phyloP scores from a whole-genome alignment of 75 land plant genomes.

The Picea sitchensis region DNA sequence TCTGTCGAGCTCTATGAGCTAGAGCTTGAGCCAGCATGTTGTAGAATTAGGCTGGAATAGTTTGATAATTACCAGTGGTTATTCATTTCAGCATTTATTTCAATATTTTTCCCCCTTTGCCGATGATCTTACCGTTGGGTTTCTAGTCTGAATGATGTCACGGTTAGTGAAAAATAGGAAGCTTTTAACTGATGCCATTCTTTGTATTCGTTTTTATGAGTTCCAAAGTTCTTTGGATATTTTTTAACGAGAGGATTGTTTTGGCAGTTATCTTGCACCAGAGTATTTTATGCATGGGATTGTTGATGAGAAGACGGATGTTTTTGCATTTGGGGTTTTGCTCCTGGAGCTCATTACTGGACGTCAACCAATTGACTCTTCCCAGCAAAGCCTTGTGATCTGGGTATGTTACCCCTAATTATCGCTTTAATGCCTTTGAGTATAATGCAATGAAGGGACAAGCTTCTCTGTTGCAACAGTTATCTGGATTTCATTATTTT shows the following conservation, averaged over 20 bases:
- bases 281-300: slow-evolving; percentile 73
- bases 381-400: slow-evolving; percentile 45
- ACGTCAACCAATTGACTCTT: slow-evolving; percentile 44
- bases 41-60: background rate
- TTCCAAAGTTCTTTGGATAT: background rate
- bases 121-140: background rate
- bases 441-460: background rate
- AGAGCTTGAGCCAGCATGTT: no score
- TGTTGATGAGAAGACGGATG: slow-evolving; percentile 69
- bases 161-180: background rate
- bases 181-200: background rate
- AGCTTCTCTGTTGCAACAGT: background rate
- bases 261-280: slow-evolving; percentile 60
- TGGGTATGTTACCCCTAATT: slow-evolving; percentile 33
- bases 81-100: background rate
- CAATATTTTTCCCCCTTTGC: background rate
- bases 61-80: background rate
- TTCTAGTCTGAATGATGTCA: background rate
- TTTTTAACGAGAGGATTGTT: slow-evolving; percentile 1
- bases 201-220: background rate
- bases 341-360: slow-evolving; percentile 63
- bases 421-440: background rate
- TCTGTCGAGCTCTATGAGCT: background rate
- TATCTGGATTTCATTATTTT: background rate
- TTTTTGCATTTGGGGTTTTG: slow-evolving; percentile 62